Evolutionary conservation across 2,329 filamentous ascomycete genomes (phyloP), one percentile per base, ranked within the genome.

Genomic region (Arthrocladium fulminans): DNA sequence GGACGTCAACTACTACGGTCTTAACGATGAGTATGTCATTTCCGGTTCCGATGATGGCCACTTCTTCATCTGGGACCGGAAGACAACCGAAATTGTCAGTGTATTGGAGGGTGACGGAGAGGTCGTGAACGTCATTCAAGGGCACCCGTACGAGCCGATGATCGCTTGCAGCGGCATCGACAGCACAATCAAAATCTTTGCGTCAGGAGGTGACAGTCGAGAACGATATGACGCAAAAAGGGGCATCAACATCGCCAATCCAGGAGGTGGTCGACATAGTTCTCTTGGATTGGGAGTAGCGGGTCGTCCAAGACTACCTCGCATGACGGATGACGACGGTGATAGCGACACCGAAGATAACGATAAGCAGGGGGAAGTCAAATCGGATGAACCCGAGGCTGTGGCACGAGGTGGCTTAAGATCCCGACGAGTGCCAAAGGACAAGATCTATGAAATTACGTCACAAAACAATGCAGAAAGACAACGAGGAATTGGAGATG

Each of bases 121-220:
- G 53, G 77, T 83, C n/a, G 81, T 84, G 49, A 84, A 84, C 57
- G 81, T 84, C 13, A 69, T 83, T 12, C 78, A 82, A 71, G 77
- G 76, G 2, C 81, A 84, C 60, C 81, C 81, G 1, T 82, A 81
- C 56, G 81, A 84, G 60, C 79, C 80, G 1, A 77, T 79, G 52
- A 69, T 84, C 49, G 81, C 81, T 2, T 79, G 78, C 24, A 80
- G 77, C 2, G 81, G 81, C 17, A 84, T 84, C 50, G 81, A 84
- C 54, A 74, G 78, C 56, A 83, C 80, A 0, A 76, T 84, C 65
- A 84, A 84, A 59, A 78, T 84, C 46, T 84, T 84, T 63, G 80
- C 76, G 1, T 70, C 79, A 0, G 56, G 53, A 12, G 55, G 54
- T 6, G 80, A 83, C 56, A 70, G 67, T 38, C 69, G 71, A 27